Evolutionary conservation across 495 filamentous ascomycete genomes (phyloP).

Genomic region (Penicillium flavigenum): DNA sequence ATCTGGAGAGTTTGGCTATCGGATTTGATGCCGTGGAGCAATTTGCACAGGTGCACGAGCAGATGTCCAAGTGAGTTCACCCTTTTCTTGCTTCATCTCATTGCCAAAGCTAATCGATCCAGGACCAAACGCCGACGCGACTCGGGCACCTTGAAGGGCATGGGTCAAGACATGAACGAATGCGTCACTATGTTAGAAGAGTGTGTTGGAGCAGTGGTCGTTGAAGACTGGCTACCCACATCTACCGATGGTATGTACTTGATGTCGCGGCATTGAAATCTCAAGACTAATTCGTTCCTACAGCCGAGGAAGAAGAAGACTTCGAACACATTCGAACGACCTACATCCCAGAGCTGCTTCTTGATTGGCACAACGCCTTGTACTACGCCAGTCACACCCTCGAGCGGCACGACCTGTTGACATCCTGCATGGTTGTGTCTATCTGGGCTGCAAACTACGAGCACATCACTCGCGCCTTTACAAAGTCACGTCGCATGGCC

Average conservation of each 20-base stretch:
- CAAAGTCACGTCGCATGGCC: constrained; percentile 64
- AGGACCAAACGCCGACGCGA: constrained; percentile 37
- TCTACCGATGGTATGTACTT: constrained; percentile 39
- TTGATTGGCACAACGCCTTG: constrained; percentile 75
- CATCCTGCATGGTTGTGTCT: constrained; percentile 77
- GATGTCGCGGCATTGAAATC: background rate
- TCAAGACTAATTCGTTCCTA: constrained; percentile 16
- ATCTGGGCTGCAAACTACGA: constrained; percentile 61
- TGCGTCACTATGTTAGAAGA: background rate
- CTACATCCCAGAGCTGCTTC: constrained; percentile 77
- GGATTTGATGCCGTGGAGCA: constrained; percentile 65
- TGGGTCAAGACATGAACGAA: constrained; percentile 34
- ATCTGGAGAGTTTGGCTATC: constrained; percentile 68
- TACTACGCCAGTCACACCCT: constrained; percentile 66
- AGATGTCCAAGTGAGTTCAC: constrained; percentile 42
- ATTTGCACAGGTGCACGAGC: constrained; percentile 51
- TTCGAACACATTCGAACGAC: constrained; percentile 59
- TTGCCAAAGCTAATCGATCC: constrained; percentile 17
- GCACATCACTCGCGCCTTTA: constrained; percentile 64
- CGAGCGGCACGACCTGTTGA: constrained; percentile 58
- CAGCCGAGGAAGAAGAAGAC: constrained; percentile 45
- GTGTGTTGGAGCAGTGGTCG: background rate
- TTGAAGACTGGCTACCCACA: constrained; percentile 30
- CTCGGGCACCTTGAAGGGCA: constrained; percentile 36
- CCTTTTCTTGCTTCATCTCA: background rate